Evolutionary conservation across 1,139 yeast species (phyloP).

Genomic region (Geotrichum carabidarum): DNA sequence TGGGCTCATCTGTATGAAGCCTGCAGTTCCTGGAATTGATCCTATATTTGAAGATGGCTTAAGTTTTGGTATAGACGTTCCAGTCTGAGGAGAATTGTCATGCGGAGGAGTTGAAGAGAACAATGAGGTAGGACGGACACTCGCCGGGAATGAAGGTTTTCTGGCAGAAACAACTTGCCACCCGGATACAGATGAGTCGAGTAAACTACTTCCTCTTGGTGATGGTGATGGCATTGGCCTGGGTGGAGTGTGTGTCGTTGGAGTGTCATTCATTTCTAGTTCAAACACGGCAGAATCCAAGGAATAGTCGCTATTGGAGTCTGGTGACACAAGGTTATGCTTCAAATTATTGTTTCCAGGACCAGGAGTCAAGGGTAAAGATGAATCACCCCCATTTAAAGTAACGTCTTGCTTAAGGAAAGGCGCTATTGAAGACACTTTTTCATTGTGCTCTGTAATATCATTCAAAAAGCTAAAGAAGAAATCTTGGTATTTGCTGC

Average conservation of each 20-base stretch:
- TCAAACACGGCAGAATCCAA: conserved; percentile 15
- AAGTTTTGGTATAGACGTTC: background rate
- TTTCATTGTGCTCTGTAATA: conserved; percentile 15
- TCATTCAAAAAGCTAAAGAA: conserved; percentile 14
- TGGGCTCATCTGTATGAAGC: background rate
- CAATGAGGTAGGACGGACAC: background rate
- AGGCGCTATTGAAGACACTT: conserved; percentile 10
- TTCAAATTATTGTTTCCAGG: conserved; percentile 9
- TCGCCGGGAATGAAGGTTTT: conserved; percentile 14
- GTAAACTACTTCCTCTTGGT: background rate
- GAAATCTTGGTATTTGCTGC: background rate
- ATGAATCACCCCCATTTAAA: background rate
- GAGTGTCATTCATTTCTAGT: conserved; percentile 11
- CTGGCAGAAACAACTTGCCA: conserved; percentile 16
- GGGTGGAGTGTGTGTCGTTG: background rate
- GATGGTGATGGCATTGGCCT: conserved; percentile 5
- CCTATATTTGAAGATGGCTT: background rate
- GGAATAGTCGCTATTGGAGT: background rate
- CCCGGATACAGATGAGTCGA: conserved; percentile 1
- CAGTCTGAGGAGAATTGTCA: background rate
- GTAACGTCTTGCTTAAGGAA: conserved; percentile 8
- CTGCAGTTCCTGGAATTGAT: background rate
- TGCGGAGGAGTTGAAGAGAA: background rate
- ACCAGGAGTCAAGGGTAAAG: background rate
- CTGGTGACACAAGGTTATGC: background rate